Percentiles rank a stretch among this genome's conserved stretches.
These are phyloP conservation scores for Zymoseptoria brevis DNA, from an alignment of 2,329 filamentous ascomycete species.

Conservation along the genomic window DNA sequence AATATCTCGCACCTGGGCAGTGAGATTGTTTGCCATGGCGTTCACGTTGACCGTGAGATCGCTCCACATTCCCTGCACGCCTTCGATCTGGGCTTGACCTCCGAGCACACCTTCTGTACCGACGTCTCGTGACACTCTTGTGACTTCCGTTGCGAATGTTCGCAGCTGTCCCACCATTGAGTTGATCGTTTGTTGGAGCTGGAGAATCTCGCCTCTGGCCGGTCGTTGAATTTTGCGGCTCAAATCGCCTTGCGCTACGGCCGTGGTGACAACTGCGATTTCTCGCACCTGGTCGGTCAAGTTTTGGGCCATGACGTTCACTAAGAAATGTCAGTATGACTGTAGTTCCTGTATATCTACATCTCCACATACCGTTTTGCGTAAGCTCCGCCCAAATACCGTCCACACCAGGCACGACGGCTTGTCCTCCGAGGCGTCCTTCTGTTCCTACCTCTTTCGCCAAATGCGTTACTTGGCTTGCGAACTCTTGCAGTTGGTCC, in stretches of 20 bases:
- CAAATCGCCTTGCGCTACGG: slow-evolving; percentile 86
- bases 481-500: slow-evolving; percentile 93
- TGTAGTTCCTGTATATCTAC: neutral
- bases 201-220: slow-evolving; percentile 86
- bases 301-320: slow-evolving; percentile 99
- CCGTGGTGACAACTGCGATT: slow-evolving; percentile 93
- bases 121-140: slow-evolving; percentile 56
- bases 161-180: slow-evolving; percentile 61
- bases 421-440: slow-evolving; percentile 86
- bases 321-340: slow-evolving; percentile 35
- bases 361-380: slow-evolving; percentile 38
- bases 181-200: slow-evolving; percentile 82
- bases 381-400: slow-evolving; percentile 98
- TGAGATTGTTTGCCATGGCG: slow-evolving; percentile 47
- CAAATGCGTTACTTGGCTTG: slow-evolving; percentile 88
- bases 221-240: slow-evolving; percentile 94
- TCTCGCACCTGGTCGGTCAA: slow-evolving; percentile 95
- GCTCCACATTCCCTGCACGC: slow-evolving; percentile 60
- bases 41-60: slow-evolving; percentile 52
- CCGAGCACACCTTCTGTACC: slow-evolving; percentile 57
- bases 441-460: slow-evolving; percentile 95
- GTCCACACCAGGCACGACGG: slow-evolving; percentile 85
- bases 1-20: slow-evolving; percentile 47
- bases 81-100: slow-evolving; percentile 56
- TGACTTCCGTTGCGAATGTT: slow-evolving; percentile 57